These are phyloP conservation scores for Phytopythium aichiense DNA, from an alignment of 352 stramenopile species.

Conservation along the genomic window DNA sequence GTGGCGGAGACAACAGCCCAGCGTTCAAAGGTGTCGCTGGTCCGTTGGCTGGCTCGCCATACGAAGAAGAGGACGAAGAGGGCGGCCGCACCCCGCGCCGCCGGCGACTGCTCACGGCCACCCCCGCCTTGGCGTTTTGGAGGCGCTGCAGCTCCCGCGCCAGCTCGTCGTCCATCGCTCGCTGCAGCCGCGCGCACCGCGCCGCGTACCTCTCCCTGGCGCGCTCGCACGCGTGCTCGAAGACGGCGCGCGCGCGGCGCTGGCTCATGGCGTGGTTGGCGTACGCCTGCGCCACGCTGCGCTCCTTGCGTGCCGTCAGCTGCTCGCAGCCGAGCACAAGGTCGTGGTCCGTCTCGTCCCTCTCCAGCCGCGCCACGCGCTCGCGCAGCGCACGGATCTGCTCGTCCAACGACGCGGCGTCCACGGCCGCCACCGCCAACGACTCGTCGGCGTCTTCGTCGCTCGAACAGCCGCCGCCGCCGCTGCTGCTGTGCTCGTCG, in stretches of 20 bases:
- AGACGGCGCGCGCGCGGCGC: slow-evolving; percentile 28
- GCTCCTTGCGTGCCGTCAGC: slow-evolving; percentile 17
- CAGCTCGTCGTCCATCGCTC: slow-evolving; percentile 45
- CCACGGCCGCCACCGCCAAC: slow-evolving; percentile 8
- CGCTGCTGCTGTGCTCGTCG: slow-evolving; percentile 12
- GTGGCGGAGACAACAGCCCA: slow-evolving; percentile 6
- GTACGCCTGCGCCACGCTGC: slow-evolving; percentile 22
- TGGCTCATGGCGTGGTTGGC: slow-evolving; percentile 20
- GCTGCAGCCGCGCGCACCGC: slow-evolving; percentile 47
- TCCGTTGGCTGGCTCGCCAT: not conserved
- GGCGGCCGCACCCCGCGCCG: slow-evolving; percentile 19
- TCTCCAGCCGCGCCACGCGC: slow-evolving; percentile 22
- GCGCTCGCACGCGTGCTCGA: slow-evolving; percentile 37
- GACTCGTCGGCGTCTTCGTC: slow-evolving; percentile 7
- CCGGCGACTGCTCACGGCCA: slow-evolving; percentile 62
- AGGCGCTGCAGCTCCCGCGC: slow-evolving; percentile 50
- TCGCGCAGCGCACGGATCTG: slow-evolving; percentile 21
- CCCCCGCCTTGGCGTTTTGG: slow-evolving; percentile 50
- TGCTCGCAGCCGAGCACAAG: slow-evolving; percentile 31
- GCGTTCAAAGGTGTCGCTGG: slow-evolving; percentile 12
- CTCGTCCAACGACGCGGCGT: slow-evolving; percentile 25
- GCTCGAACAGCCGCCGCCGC: slow-evolving; percentile 10
- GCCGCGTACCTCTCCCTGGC: slow-evolving; percentile 29
- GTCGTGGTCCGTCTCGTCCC: slow-evolving; percentile 23
- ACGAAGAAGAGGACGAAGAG: not conserved